Conservation (phyloP, 208 protist species). For the Trichomonas gallinae region DNA sequence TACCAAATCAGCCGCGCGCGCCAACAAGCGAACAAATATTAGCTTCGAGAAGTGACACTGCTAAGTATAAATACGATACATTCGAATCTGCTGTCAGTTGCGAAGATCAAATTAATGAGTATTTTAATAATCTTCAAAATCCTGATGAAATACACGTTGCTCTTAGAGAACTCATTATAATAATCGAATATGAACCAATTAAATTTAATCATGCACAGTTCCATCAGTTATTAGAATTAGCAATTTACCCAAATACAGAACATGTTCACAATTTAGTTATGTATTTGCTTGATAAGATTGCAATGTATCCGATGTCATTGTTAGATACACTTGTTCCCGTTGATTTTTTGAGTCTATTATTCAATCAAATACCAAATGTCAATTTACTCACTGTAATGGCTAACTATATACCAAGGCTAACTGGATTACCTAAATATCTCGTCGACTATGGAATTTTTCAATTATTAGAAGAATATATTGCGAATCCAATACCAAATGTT, state of each 20-base stretch:
- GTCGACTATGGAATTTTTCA: background rate
- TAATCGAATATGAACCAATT: background rate
- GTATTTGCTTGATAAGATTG: background rate
- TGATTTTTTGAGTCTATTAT: background rate
- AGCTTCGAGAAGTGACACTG: background rate
- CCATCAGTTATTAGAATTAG: background rate
- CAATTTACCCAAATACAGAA: background rate
- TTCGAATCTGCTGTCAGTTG: background rate
- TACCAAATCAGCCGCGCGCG: no score
- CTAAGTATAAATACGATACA: background rate
- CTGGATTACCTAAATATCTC: background rate
- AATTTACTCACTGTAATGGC: background rate
- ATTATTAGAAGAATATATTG: background rate
- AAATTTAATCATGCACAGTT: background rate
- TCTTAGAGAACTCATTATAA: background rate
- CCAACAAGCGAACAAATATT: no score
- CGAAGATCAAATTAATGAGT: background rate
- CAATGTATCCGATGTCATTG: background rate
- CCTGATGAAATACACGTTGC: background rate
- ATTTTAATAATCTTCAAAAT: background rate
- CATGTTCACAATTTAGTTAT: background rate
- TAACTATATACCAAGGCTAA: background rate
- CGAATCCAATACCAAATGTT: background rate
- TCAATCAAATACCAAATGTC: background rate
- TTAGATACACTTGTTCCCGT: background rate